A percentile compares a stretch with the other conserved stretches of the same genome.
These are phyloP conservation scores for Macadamia tetraphylla DNA, from an alignment of 164 flowering plant species.

Conservation along the genomic window DNA sequence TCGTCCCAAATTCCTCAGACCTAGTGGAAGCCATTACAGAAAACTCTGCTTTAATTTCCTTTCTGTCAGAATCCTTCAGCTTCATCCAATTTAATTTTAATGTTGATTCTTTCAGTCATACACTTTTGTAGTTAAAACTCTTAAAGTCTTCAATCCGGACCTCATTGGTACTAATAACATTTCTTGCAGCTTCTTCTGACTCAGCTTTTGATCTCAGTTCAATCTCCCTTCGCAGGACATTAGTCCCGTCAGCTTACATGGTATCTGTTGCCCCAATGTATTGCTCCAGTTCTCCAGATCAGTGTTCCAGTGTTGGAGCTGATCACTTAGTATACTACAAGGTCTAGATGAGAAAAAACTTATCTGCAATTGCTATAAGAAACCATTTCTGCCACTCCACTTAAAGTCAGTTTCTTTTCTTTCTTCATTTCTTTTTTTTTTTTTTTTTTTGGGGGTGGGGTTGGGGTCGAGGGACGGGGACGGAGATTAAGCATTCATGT, in stretches of 20 bases:
- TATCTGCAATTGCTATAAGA: constrained; percentile 36
- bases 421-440: no score
- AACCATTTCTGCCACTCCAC: no score
- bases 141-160: constrained; percentile 50
- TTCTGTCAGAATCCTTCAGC: constrained; percentile 62
- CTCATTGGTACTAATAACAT: constrained; percentile 34
- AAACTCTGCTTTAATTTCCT: constrained; percentile 83
- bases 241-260: constrained; percentile 63
- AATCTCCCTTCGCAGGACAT: constrained; percentile 62
- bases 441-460: no score
- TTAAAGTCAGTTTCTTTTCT: no score
- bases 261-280: constrained; percentile 53
- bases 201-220: constrained; percentile 57
- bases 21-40: constrained; percentile 81
- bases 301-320: constrained; percentile 68
- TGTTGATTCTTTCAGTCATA: constrained; percentile 63
- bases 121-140: constrained; percentile 60
- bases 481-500: no score
- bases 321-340: constrained; percentile 64
- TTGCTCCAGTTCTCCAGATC: constrained; percentile 61
- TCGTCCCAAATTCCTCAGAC: constrained; percentile 85
- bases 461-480: no score
- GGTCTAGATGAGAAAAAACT: constrained; percentile 61
- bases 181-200: constrained; percentile 51
- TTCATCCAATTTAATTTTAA: constrained; percentile 84